Percentiles rank a stretch among this genome's conserved stretches.
phyloP scores from a whole-genome alignment of 495 filamentous ascomycete genomes.

The Penicillium daleae region DNA sequence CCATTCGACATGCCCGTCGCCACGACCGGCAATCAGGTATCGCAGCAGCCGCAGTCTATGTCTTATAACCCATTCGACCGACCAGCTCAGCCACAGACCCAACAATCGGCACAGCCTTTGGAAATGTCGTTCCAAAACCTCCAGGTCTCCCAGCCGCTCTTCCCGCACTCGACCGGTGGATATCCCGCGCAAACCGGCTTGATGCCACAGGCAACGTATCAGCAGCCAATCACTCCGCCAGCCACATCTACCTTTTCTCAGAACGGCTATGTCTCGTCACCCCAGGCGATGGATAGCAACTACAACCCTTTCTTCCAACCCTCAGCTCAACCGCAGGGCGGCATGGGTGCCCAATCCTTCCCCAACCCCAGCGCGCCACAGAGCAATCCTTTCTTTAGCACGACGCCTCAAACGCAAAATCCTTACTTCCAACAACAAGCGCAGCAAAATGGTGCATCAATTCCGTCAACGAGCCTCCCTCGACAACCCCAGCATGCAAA shows the following conservation, averaged over 20 bases:
- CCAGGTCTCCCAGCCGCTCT: slow-evolving; percentile 72
- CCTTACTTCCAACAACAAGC: slow-evolving; percentile 29
- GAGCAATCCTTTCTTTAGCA: slow-evolving; percentile 61
- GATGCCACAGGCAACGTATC: slow-evolving; percentile 49
- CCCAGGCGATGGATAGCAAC: slow-evolving; percentile 45
- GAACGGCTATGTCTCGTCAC: slow-evolving; percentile 45
- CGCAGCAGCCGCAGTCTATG: slow-evolving; percentile 29
- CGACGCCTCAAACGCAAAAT: slow-evolving; percentile 36
- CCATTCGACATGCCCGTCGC: slow-evolving; percentile 54
- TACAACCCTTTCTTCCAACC: slow-evolving; percentile 73
- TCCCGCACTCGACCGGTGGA: slow-evolving; percentile 84
- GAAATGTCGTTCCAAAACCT: slow-evolving; percentile 74
- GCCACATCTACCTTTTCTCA: slow-evolving; percentile 60
- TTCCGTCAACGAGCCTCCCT: slow-evolving; percentile 37
- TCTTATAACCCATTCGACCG: slow-evolving; percentile 72
- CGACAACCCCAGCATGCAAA: slow-evolving; percentile 44
- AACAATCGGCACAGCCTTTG: slow-evolving; percentile 58
- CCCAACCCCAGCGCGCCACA: slow-evolving; percentile 36
- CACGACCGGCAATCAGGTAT: slow-evolving; percentile 25
- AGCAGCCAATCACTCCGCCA: slow-evolving; percentile 63
- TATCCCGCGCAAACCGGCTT: slow-evolving; percentile 59
- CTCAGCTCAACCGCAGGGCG: slow-evolving; percentile 45
- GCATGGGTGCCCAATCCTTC: slow-evolving; percentile 34
- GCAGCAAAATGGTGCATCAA: slow-evolving; percentile 26
- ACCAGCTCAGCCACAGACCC: slow-evolving; percentile 37